Evolutionary conservation across 108 stramenopile genomes (phyloP), one percentile per base, ranked within the genome.

Genomic region (Nannochloropsis salina): DNA sequence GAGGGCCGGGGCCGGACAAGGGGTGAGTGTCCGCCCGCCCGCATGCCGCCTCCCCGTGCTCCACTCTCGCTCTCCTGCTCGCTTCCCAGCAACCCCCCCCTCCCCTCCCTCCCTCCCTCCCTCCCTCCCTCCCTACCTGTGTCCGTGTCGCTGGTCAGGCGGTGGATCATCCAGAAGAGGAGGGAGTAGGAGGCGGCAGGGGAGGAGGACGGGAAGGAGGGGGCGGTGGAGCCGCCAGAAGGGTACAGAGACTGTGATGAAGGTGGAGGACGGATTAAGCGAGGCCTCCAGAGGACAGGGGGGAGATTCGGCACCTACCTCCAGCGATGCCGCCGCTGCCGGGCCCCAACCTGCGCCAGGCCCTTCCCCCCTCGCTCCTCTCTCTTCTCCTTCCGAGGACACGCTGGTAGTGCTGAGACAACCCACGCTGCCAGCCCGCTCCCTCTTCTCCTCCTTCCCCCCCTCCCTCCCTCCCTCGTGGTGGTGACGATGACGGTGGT

Each of bases 141-240:
- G 80, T 88, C 87, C 81, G 44, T 42, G 84, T 88, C 87, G 41
- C 84, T 88, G 20, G 87, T 88, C 21, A 88, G 84, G 41, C 87
- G 44, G 41, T 84, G 61, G 45, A 88, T 84, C 40, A 88, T 80
- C 87, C 87, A 88, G 47, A 88, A 88, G 74, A 88, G 81, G 31
- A 88, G 42, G 21, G 83, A 45, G 42, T 43, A 43, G 45, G 61
- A 74, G n/a, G 61, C 20, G n/a, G 61, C 2, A 74, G 5, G 61
- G 61, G n/a, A n/a, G 5, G 61, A 74, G 61, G 5, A n/a, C 15
- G 61, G 61, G 5, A 74, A 4, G 61, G 5, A 74, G 61, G 61
- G 61, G 12, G 47, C 10, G 47, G 12, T 9, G 47, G 47, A 51
- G 47, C 12, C 10, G 61, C 20, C 20, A n/a, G 61, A 74, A n/a